phyloP scores from a whole-genome alignment of 192 early-diverging fungal genomes.

The Allomyces macrogynus region DNA sequence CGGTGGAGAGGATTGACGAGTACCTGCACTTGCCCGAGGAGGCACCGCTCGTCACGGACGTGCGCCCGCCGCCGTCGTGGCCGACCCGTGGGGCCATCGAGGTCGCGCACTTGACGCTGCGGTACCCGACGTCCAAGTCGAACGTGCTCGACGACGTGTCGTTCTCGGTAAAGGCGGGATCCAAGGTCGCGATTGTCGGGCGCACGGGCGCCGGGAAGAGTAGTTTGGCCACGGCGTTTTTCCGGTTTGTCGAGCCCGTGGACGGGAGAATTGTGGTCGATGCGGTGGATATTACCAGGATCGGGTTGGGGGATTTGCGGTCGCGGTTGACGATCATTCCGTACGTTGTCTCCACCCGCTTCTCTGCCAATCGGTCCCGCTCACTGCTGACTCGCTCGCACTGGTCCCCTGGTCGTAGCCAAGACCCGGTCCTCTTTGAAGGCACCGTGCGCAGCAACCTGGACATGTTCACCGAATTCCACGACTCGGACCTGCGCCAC shows the following conservation, averaged over 20 bases:
- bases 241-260: conserved; percentile 55
- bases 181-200: conserved; percentile 85
- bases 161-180: conserved; percentile 38
- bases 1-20: conserved; percentile 72
- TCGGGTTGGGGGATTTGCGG: conserved; percentile 65
- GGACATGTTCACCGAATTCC: conserved; percentile 15
- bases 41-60: conserved; percentile 30
- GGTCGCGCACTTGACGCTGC: conserved; percentile 44
- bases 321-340: conserved; percentile 67
- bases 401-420: too few relatives aligned
- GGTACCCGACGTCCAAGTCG: conserved; percentile 53
- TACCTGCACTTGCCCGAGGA: conserved; percentile 72
- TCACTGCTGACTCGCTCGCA: too few relatives aligned
- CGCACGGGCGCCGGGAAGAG: conserved; percentile 71
- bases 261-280: conserved; percentile 53
- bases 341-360: conserved; percentile 36
- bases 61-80: conserved; percentile 30
- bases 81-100: conserved; percentile 47
- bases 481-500: too few relatives aligned
- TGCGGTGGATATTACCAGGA: conserved; percentile 42
- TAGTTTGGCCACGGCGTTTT: conserved; percentile 46
- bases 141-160: conserved; percentile 60
- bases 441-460: conserved; percentile 70
- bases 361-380: too few relatives aligned
- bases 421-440: conserved; percentile 33